These are phyloP conservation scores for Termitomyces sp. DNA, from an alignment of 1,284 basidiomycete species.

Conservation along the genomic window DNA sequence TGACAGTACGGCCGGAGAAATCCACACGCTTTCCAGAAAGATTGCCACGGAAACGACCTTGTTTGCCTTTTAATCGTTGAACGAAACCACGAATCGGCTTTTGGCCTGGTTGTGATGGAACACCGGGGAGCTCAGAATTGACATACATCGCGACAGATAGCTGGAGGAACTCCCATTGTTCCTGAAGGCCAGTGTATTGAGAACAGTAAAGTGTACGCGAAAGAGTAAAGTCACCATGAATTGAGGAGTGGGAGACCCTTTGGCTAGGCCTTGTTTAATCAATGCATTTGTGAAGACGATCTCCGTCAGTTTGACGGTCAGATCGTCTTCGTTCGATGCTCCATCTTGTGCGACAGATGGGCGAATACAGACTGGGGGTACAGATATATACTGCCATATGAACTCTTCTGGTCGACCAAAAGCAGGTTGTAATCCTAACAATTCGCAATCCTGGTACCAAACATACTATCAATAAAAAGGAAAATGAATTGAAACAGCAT, in stretches of 20 bases:
- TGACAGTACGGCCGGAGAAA: conserved; percentile 97
- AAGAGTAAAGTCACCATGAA: conserved; percentile 60
- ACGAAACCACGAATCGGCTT: conserved; percentile 97
- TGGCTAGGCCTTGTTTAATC: conserved; percentile 86
- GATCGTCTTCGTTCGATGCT: conserved; percentile 96
- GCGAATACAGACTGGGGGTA: conserved; percentile 96
- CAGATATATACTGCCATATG: conserved; percentile 99
- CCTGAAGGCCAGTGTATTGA: conserved; percentile 39
- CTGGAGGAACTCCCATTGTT: conserved; percentile 98
- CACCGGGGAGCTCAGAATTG: conserved; percentile 95
- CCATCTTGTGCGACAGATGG: conserved; percentile 97
- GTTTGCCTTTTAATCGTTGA: conserved; percentile 97
- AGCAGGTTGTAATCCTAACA: conserved; percentile 86
- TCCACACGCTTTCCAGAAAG: conserved; percentile 99
- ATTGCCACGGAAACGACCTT: conserved; percentile 98
- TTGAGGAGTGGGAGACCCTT: conserved; percentile 83
- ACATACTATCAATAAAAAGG: background rate
- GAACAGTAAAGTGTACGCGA: conserved; percentile 10
- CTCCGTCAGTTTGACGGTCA: conserved; percentile 96
- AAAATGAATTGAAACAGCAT: background rate
- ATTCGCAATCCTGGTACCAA: conserved; percentile 77
- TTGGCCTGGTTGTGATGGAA: conserved; percentile 78
- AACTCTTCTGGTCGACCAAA: conserved; percentile 96
- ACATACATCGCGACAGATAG: conserved; percentile 96
- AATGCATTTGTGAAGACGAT: conserved; percentile 95